Conservation (phyloP, 441 rosid genomes). For the Arabidopsis lyrata region DNA sequence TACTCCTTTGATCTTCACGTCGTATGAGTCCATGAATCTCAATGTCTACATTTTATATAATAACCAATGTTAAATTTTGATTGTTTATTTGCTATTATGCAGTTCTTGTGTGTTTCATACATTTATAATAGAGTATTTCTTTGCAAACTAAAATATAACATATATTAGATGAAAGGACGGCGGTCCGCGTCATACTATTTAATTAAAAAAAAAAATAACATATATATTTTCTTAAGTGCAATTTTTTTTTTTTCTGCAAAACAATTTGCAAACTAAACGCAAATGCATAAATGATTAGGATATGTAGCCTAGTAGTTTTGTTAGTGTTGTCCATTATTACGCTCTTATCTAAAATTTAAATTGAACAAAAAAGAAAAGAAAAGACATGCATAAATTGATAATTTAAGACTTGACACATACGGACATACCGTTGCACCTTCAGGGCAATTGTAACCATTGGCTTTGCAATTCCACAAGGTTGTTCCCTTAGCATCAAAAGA, state of each 20-base stretch:
- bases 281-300: neutral
- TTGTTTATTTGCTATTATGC: neutral
- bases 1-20: conserved; percentile 46
- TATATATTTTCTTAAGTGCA: no score
- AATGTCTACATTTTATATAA: conserved; percentile 41
- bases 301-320: neutral
- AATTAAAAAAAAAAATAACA: no score
- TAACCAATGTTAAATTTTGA: neutral
- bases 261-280: neutral
- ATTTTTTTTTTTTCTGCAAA: no score
- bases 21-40: conserved; percentile 48
- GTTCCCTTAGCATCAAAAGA: conserved; percentile 62
- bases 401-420: conserved; percentile 30
- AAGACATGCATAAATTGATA: neutral
- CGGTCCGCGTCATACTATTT: no score
- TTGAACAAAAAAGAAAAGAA: neutral
- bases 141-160: no score
- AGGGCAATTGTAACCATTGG: conserved; percentile 48
- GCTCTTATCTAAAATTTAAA: no score
- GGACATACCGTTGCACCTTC: conserved; percentile 64
- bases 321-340: neutral
- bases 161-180: no score
- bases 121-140: neutral
- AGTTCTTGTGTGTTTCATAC: neutral
- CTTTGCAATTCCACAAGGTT: conserved; percentile 59